Percentiles rank a stretch among this genome's conserved stretches.
phyloP scores from a whole-genome alignment of 2,329 filamentous ascomycete genomes.

The Alternaria brassicicola region DNA sequence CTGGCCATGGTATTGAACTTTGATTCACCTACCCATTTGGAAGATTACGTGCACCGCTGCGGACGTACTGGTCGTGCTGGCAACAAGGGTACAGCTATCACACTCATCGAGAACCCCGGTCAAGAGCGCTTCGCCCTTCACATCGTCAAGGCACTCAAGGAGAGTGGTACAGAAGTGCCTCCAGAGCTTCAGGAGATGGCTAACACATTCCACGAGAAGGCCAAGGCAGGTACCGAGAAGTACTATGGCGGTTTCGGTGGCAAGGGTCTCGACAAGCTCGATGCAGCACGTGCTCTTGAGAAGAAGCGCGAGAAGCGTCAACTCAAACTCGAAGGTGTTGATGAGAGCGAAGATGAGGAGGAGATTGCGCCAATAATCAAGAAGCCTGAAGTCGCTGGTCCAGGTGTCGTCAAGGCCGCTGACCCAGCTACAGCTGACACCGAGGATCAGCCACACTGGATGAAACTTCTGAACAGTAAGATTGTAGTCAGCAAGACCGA shows the following conservation, averaged over 20 bases:
- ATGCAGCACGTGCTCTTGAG: slow-evolving; percentile 87
- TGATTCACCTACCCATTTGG: slow-evolving; percentile 89
- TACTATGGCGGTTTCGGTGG: slow-evolving; percentile 87
- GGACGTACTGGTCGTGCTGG: slow-evolving; percentile 94
- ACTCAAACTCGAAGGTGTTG: slow-evolving; percentile 87
- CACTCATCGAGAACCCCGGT: slow-evolving; percentile 88
- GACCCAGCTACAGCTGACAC: slow-evolving; percentile 19
- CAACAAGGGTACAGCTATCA: slow-evolving; percentile 92
- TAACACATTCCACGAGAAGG: slow-evolving; percentile 80
- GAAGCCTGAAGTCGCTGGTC: slow-evolving; percentile 58
- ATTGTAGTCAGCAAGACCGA: slow-evolving; percentile 77
- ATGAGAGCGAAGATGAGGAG: slow-evolving; percentile 87
- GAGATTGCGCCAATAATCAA: slow-evolving; percentile 60
- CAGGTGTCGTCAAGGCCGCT: slow-evolving; percentile 43
- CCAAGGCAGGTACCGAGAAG: slow-evolving; percentile 90
- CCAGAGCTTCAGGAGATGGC: slow-evolving; percentile 67
- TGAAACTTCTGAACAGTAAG: slow-evolving; percentile 63
- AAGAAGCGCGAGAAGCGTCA: slow-evolving; percentile 75
- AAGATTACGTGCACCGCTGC: slow-evolving; percentile 95
- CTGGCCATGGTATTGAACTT: slow-evolving; percentile 96
- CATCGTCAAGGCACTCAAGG: slow-evolving; percentile 88
- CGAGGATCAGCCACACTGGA: slow-evolving; percentile 36
- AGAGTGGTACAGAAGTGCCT: slow-evolving; percentile 85
- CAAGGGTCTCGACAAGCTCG: slow-evolving; percentile 88
- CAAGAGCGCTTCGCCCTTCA: slow-evolving; percentile 91